These are phyloP conservation scores for Termitomyces heimii DNA, from an alignment of 768 basidiomycete species.

Conservation along the genomic window DNA sequence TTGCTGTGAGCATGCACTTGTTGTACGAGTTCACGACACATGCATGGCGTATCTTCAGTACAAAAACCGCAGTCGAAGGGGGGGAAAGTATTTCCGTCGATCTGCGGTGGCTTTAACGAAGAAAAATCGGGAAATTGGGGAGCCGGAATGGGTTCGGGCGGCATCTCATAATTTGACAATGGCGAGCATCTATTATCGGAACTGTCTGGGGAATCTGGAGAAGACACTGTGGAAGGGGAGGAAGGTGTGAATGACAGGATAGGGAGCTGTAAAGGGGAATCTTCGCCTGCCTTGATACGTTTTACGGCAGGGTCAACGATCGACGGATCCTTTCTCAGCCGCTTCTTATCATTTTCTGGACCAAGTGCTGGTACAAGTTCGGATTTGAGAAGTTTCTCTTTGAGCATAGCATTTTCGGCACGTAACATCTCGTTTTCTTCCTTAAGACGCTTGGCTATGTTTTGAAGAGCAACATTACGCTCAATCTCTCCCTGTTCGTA, in stretches of 20 bases:
- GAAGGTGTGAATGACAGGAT: conserved; percentile 34
- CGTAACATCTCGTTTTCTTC: conserved; percentile 79
- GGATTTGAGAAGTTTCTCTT: conserved; percentile 38
- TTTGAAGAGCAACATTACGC: conserved; percentile 79
- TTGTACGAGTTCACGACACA: conserved; percentile 69
- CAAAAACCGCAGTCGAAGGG: conserved; percentile 74
- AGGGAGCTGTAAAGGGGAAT: conserved; percentile 24
- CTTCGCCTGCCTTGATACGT: conserved; percentile 16
- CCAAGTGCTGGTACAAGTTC: conserved; percentile 30
- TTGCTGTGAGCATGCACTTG: conserved; percentile 25
- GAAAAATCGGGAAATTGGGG: conserved; percentile 27
- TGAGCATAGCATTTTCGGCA: conserved; percentile 59
- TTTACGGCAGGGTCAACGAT: conserved; percentile 31
- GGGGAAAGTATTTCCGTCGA: conserved; percentile 29
- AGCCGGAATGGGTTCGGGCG: conserved; percentile 18
- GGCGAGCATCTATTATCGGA: conserved; percentile 28
- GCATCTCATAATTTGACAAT: conserved; percentile 24
- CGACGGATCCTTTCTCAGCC: conserved; percentile 49
- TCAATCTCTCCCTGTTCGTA: conserved; percentile 92
- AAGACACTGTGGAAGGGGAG: conserved; percentile 45
- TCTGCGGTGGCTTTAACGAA: conserved; percentile 17
- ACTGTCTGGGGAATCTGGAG: conserved; percentile 35
- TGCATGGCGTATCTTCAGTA: conserved; percentile 60
- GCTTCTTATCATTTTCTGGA: conserved; percentile 44
- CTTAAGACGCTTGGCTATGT: conserved; percentile 76